These are phyloP conservation scores for Vitis hybrid DNA, from an alignment of 177 flowering plant genomes.

Conservation along the genomic window DNA sequence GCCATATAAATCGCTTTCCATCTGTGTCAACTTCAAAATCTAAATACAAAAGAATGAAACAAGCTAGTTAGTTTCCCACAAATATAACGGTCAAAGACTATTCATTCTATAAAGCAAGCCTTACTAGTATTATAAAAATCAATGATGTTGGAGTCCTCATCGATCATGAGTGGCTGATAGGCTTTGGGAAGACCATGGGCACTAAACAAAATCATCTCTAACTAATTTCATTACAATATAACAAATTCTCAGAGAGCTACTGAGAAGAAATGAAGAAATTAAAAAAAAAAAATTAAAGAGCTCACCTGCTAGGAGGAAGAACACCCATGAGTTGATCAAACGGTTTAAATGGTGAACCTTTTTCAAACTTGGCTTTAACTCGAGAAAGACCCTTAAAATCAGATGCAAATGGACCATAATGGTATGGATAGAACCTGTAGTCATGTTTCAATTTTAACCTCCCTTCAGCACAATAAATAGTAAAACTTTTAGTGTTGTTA, in stretches of 20 bases:
- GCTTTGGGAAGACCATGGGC: slow-evolving; percentile 45
- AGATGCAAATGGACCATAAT: slow-evolving; percentile 62
- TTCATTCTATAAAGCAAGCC: background rate
- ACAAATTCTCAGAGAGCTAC: no score
- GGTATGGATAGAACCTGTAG: slow-evolving; percentile 49
- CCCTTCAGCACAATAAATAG: no score
- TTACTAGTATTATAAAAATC: slow-evolving; percentile 53
- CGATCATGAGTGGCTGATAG: slow-evolving; percentile 35
- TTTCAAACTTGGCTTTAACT: slow-evolving; percentile 27
- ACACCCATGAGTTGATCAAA: slow-evolving; percentile 59
- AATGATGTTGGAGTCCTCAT: slow-evolving; percentile 26
- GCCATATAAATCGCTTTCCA: slow-evolving; percentile 52
- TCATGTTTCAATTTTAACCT: background rate
- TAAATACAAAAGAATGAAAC: slow-evolving; percentile 6
- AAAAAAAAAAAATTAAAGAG: background rate
- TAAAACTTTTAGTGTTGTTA: no score
- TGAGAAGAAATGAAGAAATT: background rate
- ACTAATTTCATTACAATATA: no score
- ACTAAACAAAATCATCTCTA: slow-evolving; percentile 21
- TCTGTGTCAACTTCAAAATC: slow-evolving; percentile 50
- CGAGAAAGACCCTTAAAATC: slow-evolving; percentile 41
- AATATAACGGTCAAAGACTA: background rate
- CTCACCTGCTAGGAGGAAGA: slow-evolving; percentile 54
- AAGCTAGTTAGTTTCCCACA: background rate
- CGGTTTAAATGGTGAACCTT: slow-evolving; percentile 50